Evolutionary conservation across 2,329 filamentous ascomycete species (phyloP), one percentile per base, ranked within the genome.

Genomic region (Clonostachys chloroleuca): DNA sequence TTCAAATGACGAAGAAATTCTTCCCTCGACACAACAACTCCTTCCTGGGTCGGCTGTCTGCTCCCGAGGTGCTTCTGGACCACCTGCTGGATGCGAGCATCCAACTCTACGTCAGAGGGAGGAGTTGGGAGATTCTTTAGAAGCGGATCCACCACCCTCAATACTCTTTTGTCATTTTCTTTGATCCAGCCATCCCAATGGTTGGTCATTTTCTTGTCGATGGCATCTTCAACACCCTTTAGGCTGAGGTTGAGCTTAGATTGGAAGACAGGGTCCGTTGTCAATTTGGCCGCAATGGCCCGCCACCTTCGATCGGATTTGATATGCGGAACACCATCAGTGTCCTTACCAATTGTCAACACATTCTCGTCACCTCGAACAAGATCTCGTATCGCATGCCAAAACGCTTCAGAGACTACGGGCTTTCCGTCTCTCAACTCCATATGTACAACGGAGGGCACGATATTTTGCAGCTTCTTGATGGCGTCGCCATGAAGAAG

Each of bases 381-480:
- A 48, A 76, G 70, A 46, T 77, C 74, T 20, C 73, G 69, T 9
- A 90, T 60, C 0, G 84, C 85, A 47, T 80, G 70, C 78, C 81
- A 90, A 50, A 90, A 87, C 4, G 81, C 74, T 20, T 79, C 70
- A 0, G 77, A 67, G 14, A 89, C 76, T 18, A 77, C 64, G 0
- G 70, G 63, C 10, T 75, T 71, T 13, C 83, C 84, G 33, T 77
- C 62, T 34, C 67, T 62, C 8, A 73, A 69, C 13, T 75, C 70
- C 52, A 86, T 74, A 49, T 78, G 75, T 5, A 89, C 67, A 10
- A 76, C 55, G 12, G 75, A 69, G 0, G 86, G 85, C 4, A 89
- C 62, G 5, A 77, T 63, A 0, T 65, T 55, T 42, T 75, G 59
- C 4, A 86, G 57, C 34, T 70, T 69, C 13, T 69, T 54, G 6